phyloP scores from a whole-genome alignment of 495 filamentous ascomycete genomes.

The Glonium stellatum region DNA sequence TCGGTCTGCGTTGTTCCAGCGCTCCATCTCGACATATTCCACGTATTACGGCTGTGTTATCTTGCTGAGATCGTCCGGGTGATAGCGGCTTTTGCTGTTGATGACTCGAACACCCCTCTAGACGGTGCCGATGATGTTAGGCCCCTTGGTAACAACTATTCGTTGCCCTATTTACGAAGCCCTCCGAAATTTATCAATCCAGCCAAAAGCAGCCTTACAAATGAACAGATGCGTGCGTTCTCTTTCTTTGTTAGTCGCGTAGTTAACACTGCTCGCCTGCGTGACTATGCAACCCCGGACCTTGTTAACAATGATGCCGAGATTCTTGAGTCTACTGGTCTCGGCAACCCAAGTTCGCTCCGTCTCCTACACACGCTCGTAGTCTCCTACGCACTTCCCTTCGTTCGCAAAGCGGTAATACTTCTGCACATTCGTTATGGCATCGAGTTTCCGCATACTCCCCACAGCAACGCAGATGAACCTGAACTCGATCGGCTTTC shows the following conservation, averaged over 20 bases:
- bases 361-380: conserved; percentile 49
- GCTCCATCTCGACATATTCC: conserved; percentile 66
- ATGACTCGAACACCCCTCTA: not conserved
- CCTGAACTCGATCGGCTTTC: conserved; percentile 81
- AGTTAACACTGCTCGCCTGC: conserved; percentile 8
- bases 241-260: conserved; percentile 12
- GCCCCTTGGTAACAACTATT: no score
- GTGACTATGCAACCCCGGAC: not conserved
- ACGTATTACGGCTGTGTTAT: conserved; percentile 84
- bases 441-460: conserved; percentile 73
- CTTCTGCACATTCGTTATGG: conserved; percentile 84
- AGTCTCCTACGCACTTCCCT: conserved; percentile 76
- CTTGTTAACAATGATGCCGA: not conserved
- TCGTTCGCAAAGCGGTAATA: conserved; percentile 78
- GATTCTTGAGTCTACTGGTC: not conserved
- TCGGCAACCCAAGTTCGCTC: conserved; percentile 20
- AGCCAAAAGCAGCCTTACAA: not conserved
- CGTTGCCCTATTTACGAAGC: no score
- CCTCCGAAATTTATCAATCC: not conserved
- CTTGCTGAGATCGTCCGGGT: conserved; percentile 86
- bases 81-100: conserved; percentile 38
- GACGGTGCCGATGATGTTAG: not conserved
- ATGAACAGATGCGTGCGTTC: conserved; percentile 11
- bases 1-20: conserved; percentile 64
- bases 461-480: conserved; percentile 55